Evolutionary conservation across 768 basidiomycete species (phyloP), one percentile per base, ranked within the genome.

Genomic region (Mycena albidolilacea): DNA sequence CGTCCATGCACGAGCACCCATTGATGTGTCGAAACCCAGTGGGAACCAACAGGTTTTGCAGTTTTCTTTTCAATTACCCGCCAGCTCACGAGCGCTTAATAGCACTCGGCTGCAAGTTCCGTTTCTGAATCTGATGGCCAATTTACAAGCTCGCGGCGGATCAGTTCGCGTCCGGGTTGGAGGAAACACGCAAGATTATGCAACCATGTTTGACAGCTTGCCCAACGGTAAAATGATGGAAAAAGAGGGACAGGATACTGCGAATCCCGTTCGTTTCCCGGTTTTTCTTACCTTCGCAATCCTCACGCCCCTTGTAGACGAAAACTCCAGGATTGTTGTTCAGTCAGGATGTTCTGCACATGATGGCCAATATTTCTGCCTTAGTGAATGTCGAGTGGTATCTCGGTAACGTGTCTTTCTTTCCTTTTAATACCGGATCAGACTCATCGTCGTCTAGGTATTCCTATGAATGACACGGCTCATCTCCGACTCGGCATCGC

Each of bases 311-410:
- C 7, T 19, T 15, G 15, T 70, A 88, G 88, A 95, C 93, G 1
- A 84, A 88, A 63, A 95, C 95, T 8, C 92, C 93, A 0, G 86
- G 92, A 3, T 83, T 94, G 58, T 81, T 89, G 23, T 91, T 90
- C 69, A 92, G 93, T 0, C 76, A 83, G 0, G 93, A 94, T 66
- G 80, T 95, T 38, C 84, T 97, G 72, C 89, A 91, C 78, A 85
- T 93, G 78, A 85, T 94, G 83, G 78, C 82, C 15, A 91, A 91
- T 71, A 89, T 95, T 38, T 92, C 91, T 0, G 78, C 83, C 0
- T 80, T 92, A 4, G 86, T 91, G 37, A 88, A 90, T 57, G 87
- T 91, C 14, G 83, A 89, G 23, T 95, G 94, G 93, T 92, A 89
- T 78, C 82, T 91, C 61, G 90, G 88, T 86, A 39, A 76, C 5